Evolutionary conservation across 106 monocot species (phyloP), one percentile per base, ranked within the genome.

Genomic region (Acorus calamus): DNA sequence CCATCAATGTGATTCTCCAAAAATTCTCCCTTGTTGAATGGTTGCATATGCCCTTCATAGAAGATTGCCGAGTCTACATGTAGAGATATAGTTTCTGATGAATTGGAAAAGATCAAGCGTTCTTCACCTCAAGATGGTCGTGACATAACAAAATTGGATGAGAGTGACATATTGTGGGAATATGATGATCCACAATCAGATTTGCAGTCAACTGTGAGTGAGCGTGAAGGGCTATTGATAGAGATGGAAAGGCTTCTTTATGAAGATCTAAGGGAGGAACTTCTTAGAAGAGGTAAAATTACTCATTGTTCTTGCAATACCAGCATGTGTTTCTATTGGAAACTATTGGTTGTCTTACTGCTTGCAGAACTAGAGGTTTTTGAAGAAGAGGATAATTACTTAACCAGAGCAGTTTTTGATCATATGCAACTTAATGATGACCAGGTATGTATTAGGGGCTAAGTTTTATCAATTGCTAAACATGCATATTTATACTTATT

Each of bases 201-300:
- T 9, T 42, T 2, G 56, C 60, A 50, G 7, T 71, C 77, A 64
- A 70, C 43, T 71, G 83, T 78, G 62, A 63, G 6, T 56, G 84
- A 84, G 53, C 71, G 77, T 63, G 82, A 88, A 77, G 88, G 91
- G n/a, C 57, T 92, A 44, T 65, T 99, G 67, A 70, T 92, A 69
- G 98, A 99, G 81, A 88, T 92, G 85, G 88, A 99, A 71, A 85
- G 79, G 43, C 69, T 81, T 69, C 85, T 99, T 47, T 92, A 98
- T 61, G 79, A 80, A 69, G 92, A 99, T 46, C 55, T 99, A 55
- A 88, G 75, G 73, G 84, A 91, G 65, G 96, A 98, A 80, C 65
- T 67, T 42, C 80, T 92, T 44, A 74, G 64, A 58, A 85, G 71
- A 92, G 92, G 98, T 88, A 70, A 62, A n/a, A 8, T 60, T 28